These are phyloP conservation scores for Jatropha multifida DNA, from an alignment of 441 rosid species.

Conservation along the genomic window DNA sequence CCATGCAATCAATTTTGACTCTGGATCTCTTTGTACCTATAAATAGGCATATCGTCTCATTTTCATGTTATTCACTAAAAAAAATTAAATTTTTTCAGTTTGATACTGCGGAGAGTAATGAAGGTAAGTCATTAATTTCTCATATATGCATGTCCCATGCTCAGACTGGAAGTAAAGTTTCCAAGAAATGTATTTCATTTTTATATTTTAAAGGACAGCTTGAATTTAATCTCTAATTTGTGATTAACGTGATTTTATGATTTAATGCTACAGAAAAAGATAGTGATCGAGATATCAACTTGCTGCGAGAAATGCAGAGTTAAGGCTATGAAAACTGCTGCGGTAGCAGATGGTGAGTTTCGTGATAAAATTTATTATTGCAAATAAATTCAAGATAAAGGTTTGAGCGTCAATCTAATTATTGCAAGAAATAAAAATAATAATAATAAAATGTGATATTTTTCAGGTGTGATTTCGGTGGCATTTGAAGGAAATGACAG, in stretches of 20 bases:
- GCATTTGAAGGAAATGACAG: background rate
- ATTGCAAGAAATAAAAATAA: too few species aligned
- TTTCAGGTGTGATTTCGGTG: background rate
- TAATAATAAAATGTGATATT: background rate
- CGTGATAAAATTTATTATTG: too few species aligned
- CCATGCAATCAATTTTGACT: too few species aligned
- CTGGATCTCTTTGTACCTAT: background rate
- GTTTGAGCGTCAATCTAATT: too few species aligned
- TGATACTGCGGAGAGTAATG: background rate
- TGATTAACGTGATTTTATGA: background rate
- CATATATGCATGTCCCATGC: too few species aligned
- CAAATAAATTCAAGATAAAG: too few species aligned
- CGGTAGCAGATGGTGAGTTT: background rate
- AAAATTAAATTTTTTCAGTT: background rate
- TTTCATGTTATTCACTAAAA: background rate
- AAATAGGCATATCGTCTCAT: background rate
- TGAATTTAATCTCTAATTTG: background rate
- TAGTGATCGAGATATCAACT: background rate
- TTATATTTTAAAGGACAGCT: too few species aligned
- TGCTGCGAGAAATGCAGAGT: background rate
- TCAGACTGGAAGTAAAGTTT: too few species aligned
- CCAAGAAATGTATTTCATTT: too few species aligned
- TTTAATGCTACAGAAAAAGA: background rate
- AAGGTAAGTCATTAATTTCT: background rate
- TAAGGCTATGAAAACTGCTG: background rate